These are phyloP conservation scores for Perilla frutescens DNA, from an alignment of 257 asterid species.

Conservation along the genomic window DNA sequence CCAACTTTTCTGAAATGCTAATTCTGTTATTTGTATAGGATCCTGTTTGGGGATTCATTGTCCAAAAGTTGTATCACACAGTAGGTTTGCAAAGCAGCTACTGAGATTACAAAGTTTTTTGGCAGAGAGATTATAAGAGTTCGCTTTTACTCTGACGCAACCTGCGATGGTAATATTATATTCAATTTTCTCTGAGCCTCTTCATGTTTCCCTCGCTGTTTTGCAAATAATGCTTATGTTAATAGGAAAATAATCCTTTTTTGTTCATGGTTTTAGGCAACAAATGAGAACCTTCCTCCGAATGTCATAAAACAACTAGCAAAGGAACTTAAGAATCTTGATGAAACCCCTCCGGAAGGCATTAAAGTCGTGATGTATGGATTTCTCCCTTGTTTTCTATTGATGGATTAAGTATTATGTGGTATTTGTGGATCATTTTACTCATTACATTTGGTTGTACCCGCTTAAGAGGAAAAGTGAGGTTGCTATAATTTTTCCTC, in stretches of 20 bases:
- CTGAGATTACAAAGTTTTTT: conserved; percentile 14
- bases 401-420: no score
- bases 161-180: conserved; percentile 44
- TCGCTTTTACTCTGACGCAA: no score
- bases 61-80: not conserved
- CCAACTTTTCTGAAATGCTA: conserved; percentile 19
- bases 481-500: not conserved
- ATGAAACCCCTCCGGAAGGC: conserved; percentile 98
- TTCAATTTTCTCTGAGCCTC: not conserved
- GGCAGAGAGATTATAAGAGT: no score
- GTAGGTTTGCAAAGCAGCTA: conserved; percentile 29
- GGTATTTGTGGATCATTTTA: no score
- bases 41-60: conserved; percentile 3
- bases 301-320: conserved; percentile 91
- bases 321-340: conserved; percentile 89
- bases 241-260: no score
- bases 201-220: not conserved
- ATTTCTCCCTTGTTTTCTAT: no score
- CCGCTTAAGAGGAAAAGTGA: no score
- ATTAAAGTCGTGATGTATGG: conserved; percentile 62
- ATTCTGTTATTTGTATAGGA: conserved; percentile 38
- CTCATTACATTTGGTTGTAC: no score
- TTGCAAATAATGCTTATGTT: no score
- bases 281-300: conserved; percentile 94
- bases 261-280: conserved; percentile 58